Percentiles rank a stretch among this genome's conserved stretches.
Conservation (phyloP, 495 filamentous ascomycete species). For the Glutinoglossum americanum region DNA sequence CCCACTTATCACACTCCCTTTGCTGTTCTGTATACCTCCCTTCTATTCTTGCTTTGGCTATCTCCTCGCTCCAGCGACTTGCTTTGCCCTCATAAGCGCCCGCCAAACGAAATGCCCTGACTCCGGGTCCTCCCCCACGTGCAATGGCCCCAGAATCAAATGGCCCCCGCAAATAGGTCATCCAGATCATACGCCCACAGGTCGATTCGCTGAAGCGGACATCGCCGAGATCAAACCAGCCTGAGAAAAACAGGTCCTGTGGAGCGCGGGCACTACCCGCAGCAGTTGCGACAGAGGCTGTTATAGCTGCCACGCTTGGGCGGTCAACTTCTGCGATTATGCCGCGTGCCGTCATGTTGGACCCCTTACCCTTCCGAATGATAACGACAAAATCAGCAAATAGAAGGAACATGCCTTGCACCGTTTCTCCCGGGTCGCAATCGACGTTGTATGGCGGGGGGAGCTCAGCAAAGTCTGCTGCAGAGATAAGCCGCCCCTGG, state of each 20-base stretch:
- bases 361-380: slow-evolving; percentile 39
- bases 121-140: neutral
- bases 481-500: slow-evolving; percentile 60
- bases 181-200: slow-evolving; percentile 49
- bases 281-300: slow-evolving; percentile 32
- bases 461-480: slow-evolving; percentile 62
- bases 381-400: slow-evolving; percentile 70
- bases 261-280: slow-evolving; percentile 24
- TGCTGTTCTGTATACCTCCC: slow-evolving; percentile 58
- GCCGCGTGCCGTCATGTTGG: slow-evolving; percentile 47
- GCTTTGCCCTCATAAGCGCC: slow-evolving; percentile 66
- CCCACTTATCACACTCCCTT: slow-evolving; percentile 61
- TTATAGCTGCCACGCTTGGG: slow-evolving; percentile 30
- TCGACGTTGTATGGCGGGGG: slow-evolving; percentile 44
- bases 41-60: slow-evolving; percentile 70
- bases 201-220: slow-evolving; percentile 56
- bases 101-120: slow-evolving; percentile 39
- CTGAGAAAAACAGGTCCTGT: slow-evolving; percentile 51
- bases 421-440: slow-evolving; percentile 17
- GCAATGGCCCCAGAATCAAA: neutral
- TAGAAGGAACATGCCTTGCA: slow-evolving; percentile 50
- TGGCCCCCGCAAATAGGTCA: slow-evolving; percentile 25
- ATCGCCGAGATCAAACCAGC: slow-evolving; percentile 46
- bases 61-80: slow-evolving; percentile 58
- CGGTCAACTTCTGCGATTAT: slow-evolving; percentile 68